Conservation (phyloP, 1,139 yeast genomes). For the Meyerozyma sp. region DNA sequence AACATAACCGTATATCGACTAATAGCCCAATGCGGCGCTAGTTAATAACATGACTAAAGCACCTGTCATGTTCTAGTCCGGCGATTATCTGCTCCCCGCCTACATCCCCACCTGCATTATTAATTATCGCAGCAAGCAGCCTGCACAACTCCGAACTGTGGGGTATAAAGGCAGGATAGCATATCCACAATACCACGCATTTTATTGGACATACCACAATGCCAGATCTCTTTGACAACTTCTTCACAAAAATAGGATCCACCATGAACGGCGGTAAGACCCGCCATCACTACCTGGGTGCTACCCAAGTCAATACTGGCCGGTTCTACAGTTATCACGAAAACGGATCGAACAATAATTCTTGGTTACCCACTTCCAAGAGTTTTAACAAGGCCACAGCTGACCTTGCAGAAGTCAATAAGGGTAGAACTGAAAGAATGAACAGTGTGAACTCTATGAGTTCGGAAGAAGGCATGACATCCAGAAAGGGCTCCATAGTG, state of each 20-base stretch:
- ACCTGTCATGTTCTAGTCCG: neutral
- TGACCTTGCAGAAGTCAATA: neutral
- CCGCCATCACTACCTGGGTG: slow-evolving; percentile 24
- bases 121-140: neutral
- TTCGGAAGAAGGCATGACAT: slow-evolving; percentile 1
- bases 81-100: neutral
- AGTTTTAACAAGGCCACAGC: slow-evolving; percentile 1
- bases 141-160: neutral
- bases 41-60: too few relatives aligned
- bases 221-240: slow-evolving; percentile 43
- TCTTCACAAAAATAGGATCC: slow-evolving; percentile 27
- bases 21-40: too few relatives aligned
- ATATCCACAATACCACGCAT: neutral
- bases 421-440: neutral
- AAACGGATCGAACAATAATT: slow-evolving; percentile 33
- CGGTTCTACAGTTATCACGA: slow-evolving; percentile 32
- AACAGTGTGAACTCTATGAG: slow-evolving; percentile 3
- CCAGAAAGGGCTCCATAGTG: neutral
- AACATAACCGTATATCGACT: too few relatives aligned
- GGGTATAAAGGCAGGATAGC: too few relatives aligned
- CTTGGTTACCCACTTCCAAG: slow-evolving; percentile 30
- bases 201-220: slow-evolving; percentile 11
- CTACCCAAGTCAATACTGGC: slow-evolving; percentile 35
- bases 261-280: slow-evolving; percentile 32
- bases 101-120: neutral